phyloP scores from a whole-genome alignment of 108 stramenopile genomes.

The Cyclotella kingstonii region DNA sequence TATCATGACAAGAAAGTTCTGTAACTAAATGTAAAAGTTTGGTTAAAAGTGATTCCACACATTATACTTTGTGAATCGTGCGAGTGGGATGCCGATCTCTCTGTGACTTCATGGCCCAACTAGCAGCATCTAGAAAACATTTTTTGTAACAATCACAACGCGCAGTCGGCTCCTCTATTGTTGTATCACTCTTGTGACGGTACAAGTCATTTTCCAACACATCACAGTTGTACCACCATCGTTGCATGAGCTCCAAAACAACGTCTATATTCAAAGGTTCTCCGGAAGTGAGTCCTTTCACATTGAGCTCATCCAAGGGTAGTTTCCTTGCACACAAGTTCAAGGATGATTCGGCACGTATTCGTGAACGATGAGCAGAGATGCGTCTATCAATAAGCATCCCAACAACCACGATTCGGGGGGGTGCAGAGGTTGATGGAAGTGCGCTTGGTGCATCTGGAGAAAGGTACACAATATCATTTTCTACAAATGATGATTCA shows the following conservation, averaged over 20 bases:
- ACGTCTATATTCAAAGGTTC: slow-evolving; percentile 84
- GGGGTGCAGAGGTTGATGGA: slow-evolving; percentile 41
- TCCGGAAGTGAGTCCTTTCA: slow-evolving; percentile 28
- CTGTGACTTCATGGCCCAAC: slow-evolving; percentile 58
- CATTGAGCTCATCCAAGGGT: slow-evolving; percentile 57
- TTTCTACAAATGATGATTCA: background rate
- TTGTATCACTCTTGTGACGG: background rate
- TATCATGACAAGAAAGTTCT: no score
- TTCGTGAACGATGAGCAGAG: slow-evolving; percentile 59
- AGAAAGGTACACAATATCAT: slow-evolving; percentile 61
- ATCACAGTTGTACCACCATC: slow-evolving; percentile 68
- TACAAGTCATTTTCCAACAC: slow-evolving; percentile 6
- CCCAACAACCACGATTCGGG: slow-evolving; percentile 62
- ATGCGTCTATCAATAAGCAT: slow-evolving; percentile 78
- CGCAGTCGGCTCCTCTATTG: background rate
- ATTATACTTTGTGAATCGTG: slow-evolving; percentile 32
- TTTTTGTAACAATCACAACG: slow-evolving; percentile 24
- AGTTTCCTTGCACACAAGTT: slow-evolving; percentile 41
- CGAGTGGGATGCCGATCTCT: slow-evolving; percentile 70
- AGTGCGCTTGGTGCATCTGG: slow-evolving; percentile 69
- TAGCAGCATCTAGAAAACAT: slow-evolving; percentile 58
- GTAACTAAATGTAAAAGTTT: no score
- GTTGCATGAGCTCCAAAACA: slow-evolving; percentile 73
- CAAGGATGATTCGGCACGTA: slow-evolving; percentile 48
- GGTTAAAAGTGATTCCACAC: no score